Evolutionary conservation across 192 early-diverging fungal species (phyloP), one percentile per base, ranked within the genome.

Genomic region (Coemansia sp.): DNA sequence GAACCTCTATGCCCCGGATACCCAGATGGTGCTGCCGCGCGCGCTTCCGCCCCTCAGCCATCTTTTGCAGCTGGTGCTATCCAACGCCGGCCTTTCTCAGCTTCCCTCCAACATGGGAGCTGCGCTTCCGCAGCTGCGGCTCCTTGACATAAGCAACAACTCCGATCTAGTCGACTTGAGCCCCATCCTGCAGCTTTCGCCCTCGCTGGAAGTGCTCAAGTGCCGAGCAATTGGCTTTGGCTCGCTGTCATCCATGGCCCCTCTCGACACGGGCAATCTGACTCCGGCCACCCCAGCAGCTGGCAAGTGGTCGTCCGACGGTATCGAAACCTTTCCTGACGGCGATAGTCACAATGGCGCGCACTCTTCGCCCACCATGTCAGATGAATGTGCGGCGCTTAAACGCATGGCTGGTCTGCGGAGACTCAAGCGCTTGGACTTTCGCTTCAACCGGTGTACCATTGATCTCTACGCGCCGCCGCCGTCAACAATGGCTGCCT

Each of bases 1-100:
- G 37, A 80, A 80, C 72, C 50, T 80, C n/a, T 80, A 80, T 53
- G 56, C 68, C n/a, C 72, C 76, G 3, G 72, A 80, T 32, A 73
- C 70, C 0, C 71, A 60, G 7, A 46, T 74, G 41, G 40, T 53
- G 27, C 65, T 80, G 37, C 76, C 76, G 41, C 72, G 67, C 18
- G 37, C 57, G 32, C 38, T 80, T 18, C 76, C 76, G 29, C 34
- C 27, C 1, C 42, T 80, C 68, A 19, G 21, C 14, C 50, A 70
- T 10, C 42, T 80, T 37, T 53, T 70, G 10, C 76, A 80, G 56
- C 63, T 80, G 3, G 76, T 74, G 8, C 27, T 80, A 29, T 55
- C 59, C 48, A 80, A 80, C 40, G 62, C 76, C 0, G 72, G 72
- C 6, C 67, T 80, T 0, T 26, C 55, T 0, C 67, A 52, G 14